Conservation (phyloP, 169 alveolate species). For the Cryptosporidium canis region DNA sequence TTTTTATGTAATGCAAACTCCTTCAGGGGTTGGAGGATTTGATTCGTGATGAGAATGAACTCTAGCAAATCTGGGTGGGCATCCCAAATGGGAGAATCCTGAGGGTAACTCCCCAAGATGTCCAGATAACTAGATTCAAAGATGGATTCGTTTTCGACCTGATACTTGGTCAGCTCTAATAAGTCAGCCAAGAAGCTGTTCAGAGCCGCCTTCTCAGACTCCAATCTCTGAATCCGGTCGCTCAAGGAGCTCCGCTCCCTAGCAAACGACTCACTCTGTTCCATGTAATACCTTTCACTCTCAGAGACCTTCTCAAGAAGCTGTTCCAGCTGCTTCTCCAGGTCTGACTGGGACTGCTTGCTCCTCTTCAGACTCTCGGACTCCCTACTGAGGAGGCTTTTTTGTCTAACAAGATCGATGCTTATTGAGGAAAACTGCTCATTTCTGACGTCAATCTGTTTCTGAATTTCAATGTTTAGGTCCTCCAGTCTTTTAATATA, state of each 20-base stretch:
- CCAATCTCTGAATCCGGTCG: background rate
- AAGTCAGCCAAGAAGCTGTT: background rate
- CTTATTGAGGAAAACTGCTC: constrained; percentile 2
- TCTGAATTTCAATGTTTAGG: constrained; percentile 28
- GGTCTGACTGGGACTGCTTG: background rate
- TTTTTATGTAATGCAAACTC: background rate
- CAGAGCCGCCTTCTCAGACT: background rate
- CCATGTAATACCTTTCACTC: background rate
- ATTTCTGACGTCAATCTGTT: constrained; percentile 7
- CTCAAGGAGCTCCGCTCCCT: background rate
- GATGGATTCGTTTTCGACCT: background rate
- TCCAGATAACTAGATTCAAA: background rate
- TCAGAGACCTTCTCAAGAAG: background rate
- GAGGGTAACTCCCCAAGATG: background rate
- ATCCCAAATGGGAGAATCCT: background rate
- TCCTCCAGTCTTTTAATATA: constrained; percentile 31
- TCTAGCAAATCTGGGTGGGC: background rate
- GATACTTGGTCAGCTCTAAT: background rate
- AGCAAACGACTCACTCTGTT: background rate
- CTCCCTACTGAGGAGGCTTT: constrained; percentile 12
- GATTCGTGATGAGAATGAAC: background rate
- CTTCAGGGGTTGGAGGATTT: background rate
- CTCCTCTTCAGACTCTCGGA: background rate
- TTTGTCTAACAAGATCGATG: constrained; percentile 40
- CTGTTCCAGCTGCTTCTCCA: background rate